Conservation (phyloP, 805 yeast species). For the Pichia scutulata region DNA sequence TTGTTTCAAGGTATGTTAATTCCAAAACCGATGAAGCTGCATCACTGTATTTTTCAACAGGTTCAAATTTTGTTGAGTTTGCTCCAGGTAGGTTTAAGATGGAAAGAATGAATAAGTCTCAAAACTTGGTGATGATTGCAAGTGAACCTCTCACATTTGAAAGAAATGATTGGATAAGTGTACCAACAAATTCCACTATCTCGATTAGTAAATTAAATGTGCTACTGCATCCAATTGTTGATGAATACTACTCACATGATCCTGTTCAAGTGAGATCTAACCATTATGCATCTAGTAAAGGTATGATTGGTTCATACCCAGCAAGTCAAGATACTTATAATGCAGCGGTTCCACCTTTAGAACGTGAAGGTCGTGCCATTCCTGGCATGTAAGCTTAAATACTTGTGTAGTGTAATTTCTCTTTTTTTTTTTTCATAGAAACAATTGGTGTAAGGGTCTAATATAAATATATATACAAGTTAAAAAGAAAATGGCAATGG, state of each 20-base stretch:
- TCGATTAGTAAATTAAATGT: slow-evolving; percentile 83
- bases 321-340: slow-evolving; percentile 40
- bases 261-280: slow-evolving; percentile 65
- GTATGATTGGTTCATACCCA: slow-evolving; percentile 89
- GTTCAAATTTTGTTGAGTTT: slow-evolving; percentile 83
- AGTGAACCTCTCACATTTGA: slow-evolving; percentile 96
- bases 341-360: slow-evolving; percentile 67
- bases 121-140: slow-evolving; percentile 90
- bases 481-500: too few relatives aligned
- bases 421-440: slow-evolving; percentile 36
- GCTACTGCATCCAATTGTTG: slow-evolving; percentile 81
- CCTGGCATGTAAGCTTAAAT: slow-evolving; percentile 24
- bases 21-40: slow-evolving; percentile 94
- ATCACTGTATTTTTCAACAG: slow-evolving; percentile 88
- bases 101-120: slow-evolving; percentile 90
- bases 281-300: slow-evolving; percentile 80
- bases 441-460: background rate
- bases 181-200: slow-evolving; percentile 83
- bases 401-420: too few relatives aligned
- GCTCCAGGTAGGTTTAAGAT: slow-evolving; percentile 88
- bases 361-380: slow-evolving; percentile 54
- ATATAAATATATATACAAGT: background rate
- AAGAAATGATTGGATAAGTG: slow-evolving; percentile 95
- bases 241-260: slow-evolving; percentile 76
- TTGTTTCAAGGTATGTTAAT: slow-evolving; percentile 81